Percentiles rank a stretch among this genome's conserved stretches.
Evolutionary conservation across 1,284 basidiomycete species (phyloP).

Genomic region (Leucoagaricus sp.): DNA sequence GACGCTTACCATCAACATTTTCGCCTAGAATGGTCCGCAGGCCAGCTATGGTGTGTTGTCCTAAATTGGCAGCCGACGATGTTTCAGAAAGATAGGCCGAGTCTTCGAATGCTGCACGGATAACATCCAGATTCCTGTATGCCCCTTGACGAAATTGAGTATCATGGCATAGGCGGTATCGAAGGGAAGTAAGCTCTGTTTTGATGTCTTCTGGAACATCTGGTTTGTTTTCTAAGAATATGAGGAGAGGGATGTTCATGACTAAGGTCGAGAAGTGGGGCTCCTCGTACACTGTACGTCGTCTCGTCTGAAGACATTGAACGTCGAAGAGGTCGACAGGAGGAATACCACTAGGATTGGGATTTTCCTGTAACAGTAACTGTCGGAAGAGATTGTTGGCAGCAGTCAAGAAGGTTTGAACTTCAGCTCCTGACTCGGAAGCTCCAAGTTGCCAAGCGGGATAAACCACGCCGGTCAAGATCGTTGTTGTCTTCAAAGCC

Average conservation of each 20-base stretch:
- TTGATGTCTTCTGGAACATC: conserved; percentile 51
- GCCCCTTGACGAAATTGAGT: conserved; percentile 69
- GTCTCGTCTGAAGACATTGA: conserved; percentile 65
- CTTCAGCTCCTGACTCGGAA: conserved; percentile 36
- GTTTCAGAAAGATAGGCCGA: conserved; percentile 52
- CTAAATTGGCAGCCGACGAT: conserved; percentile 48
- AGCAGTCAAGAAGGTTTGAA: conserved; percentile 54
- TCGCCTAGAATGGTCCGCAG: conserved; percentile 64
- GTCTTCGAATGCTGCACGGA: conserved; percentile 67
- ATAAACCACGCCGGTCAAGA: conserved; percentile 72
- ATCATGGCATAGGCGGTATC: conserved; percentile 57
- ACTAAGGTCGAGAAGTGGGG: conserved; percentile 65
- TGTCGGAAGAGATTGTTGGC: conserved; percentile 62
- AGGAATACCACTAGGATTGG: conserved; percentile 42
- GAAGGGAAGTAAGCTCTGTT: conserved; percentile 48
- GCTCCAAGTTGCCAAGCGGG: conserved; percentile 68
- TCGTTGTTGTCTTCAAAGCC: conserved; percentile 67
- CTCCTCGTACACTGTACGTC: conserved; percentile 64
- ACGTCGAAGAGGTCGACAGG: conserved; percentile 59
- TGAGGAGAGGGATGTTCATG: conserved; percentile 62
- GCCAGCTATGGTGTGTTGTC: conserved; percentile 66
- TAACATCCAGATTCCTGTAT: conserved; percentile 69
- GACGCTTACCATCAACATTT: conserved; percentile 43
- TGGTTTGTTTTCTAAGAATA: conserved; percentile 65
- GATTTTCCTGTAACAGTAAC: conserved; percentile 57